Evolutionary conservation across 2,329 filamentous ascomycete species (phyloP).

Genomic region (Apiospora koreana): DNA sequence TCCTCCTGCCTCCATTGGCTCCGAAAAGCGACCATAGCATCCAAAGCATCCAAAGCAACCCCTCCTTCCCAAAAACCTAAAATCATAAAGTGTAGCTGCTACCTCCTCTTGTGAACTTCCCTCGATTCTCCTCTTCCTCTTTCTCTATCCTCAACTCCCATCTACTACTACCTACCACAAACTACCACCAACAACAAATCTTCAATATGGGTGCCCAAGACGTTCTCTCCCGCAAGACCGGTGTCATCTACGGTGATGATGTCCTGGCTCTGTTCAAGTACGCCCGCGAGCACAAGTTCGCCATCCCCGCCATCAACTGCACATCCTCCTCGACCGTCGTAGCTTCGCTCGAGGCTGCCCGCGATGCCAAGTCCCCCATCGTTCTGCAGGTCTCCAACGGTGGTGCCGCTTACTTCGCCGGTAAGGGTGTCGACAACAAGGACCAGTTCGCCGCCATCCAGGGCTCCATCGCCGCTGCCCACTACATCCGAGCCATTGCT

Average conservation of each 20-base stretch:
- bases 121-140: not conserved
- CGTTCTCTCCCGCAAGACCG: conserved; percentile 25
- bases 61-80: conserved; percentile 3
- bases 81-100: not conserved
- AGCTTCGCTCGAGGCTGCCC: conserved; percentile 88
- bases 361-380: conserved; percentile 87
- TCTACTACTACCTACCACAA: conserved; percentile 3
- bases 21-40: not conserved
- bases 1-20: not conserved
- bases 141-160: not conserved
- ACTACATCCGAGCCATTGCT: conserved; percentile 89
- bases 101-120: not conserved
- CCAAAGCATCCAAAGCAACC: not conserved
- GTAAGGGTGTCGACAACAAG: conserved; percentile 81
- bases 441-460: conserved; percentile 87
- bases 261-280: conserved; percentile 66
- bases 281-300: conserved; percentile 83
- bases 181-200: not conserved
- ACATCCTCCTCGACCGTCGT: conserved; percentile 89
- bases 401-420: conserved; percentile 89
- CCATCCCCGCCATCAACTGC: conserved; percentile 90
- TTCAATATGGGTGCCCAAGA: conserved; percentile 17
- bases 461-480: conserved; percentile 84
- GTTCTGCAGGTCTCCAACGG: conserved; percentile 94
- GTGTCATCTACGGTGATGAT: conserved; percentile 31